Conservation (phyloP, 2,329 filamentous ascomycete species). For the Shiraia bambusicola region DNA sequence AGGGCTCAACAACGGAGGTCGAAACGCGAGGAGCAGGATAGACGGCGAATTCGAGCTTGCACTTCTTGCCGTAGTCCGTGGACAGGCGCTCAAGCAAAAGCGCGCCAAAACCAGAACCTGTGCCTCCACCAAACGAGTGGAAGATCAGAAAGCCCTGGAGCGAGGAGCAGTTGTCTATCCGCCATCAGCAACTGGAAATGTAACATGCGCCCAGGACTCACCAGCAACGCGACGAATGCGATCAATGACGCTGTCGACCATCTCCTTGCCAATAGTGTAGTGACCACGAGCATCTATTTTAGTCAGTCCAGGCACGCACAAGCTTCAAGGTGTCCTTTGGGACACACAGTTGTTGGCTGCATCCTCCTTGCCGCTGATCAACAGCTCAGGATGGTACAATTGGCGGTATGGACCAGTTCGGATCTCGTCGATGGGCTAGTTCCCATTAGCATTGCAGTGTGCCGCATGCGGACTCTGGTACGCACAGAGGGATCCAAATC, state of each 20-base stretch:
- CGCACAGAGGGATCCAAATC: constrained; percentile 69
- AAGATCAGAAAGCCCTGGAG: constrained; percentile 74
- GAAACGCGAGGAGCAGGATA: constrained; percentile 71
- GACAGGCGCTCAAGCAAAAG: constrained; percentile 71
- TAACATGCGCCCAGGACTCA: constrained; percentile 40
- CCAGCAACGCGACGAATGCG: constrained; percentile 69
- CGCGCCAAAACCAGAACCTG: constrained; percentile 71
- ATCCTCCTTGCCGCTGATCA: constrained; percentile 75
- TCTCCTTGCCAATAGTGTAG: constrained; percentile 76
- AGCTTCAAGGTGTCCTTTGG: neutral
- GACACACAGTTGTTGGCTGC: constrained; percentile 70
- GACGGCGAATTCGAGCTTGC: constrained; percentile 73
- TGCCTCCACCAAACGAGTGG: constrained; percentile 74
- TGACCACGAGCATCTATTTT: constrained; percentile 66
- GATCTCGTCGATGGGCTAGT: constrained; percentile 69
- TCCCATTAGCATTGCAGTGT: constrained; percentile 18
- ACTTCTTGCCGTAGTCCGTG: constrained; percentile 76
- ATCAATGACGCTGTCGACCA: constrained; percentile 70
- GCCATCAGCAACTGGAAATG: constrained; percentile 15
- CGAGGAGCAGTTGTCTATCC: constrained; percentile 68
- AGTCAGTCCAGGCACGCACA: constrained; percentile 18
- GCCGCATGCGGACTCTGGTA: constrained; percentile 1
- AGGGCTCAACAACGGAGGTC: constrained; percentile 71
- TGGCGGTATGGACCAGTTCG: constrained; percentile 67
- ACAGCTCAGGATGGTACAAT: constrained; percentile 71